phyloP scores from a whole-genome alignment of 2,329 filamentous ascomycete genomes.

The Exophiala sp. region DNA sequence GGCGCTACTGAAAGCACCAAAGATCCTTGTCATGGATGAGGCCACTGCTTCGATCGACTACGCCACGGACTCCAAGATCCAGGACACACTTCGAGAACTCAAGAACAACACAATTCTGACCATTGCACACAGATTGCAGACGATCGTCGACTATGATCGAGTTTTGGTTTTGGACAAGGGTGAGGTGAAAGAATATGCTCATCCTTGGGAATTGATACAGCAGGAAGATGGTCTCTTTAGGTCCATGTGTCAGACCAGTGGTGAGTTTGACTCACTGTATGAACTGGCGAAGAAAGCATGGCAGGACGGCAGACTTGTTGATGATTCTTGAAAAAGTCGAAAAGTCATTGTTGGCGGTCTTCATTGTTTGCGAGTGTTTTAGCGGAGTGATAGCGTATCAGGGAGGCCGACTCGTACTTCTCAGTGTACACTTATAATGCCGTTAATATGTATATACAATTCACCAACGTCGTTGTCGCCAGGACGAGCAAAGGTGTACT shows the following conservation, averaged over 20 bases:
- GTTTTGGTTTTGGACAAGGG: slow-evolving; percentile 92
- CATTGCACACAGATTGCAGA: slow-evolving; percentile 91
- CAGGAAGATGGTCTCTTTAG: slow-evolving; percentile 65
- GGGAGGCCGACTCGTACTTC: too few species aligned
- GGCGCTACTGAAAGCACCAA: slow-evolving; percentile 84
- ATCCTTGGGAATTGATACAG: slow-evolving; percentile 76
- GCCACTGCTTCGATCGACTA: slow-evolving; percentile 98
- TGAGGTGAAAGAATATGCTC: slow-evolving; percentile 80
- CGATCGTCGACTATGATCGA: slow-evolving; percentile 97
- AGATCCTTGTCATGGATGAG: slow-evolving; percentile 98
- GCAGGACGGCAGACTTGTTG: slow-evolving; percentile 46
- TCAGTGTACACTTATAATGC: too few species aligned
- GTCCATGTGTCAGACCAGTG: slow-evolving; percentile 67
- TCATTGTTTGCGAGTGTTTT: background rate
- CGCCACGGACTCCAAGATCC: slow-evolving; percentile 90
- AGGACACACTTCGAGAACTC: slow-evolving; percentile 91
- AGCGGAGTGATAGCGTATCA: background rate
- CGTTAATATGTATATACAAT: too few species aligned
- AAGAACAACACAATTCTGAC: slow-evolving; percentile 86
- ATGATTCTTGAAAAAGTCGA: slow-evolving; percentile 32
- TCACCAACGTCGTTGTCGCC: too few species aligned
- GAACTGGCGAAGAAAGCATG: slow-evolving; percentile 53
- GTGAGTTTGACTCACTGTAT: slow-evolving; percentile 57
- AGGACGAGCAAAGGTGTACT: too few species aligned
- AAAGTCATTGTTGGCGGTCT: background rate